Base-by-base conservation (phyloP, 1,139 yeast genomes). In the Geotrichum bryndzae region DNA sequence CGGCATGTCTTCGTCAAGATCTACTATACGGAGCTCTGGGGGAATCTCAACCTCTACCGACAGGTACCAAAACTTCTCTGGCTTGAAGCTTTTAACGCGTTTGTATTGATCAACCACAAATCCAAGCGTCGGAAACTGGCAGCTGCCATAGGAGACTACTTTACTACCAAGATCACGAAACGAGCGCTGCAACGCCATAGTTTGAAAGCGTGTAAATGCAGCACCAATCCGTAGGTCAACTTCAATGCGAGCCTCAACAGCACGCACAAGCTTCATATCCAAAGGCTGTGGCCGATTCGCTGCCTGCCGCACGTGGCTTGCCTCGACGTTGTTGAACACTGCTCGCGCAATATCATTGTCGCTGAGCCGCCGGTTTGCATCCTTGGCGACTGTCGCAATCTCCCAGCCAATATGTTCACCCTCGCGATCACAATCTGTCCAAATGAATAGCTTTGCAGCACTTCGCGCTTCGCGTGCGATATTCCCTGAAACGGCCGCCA, bases 381-480 rank as follows among this genome's bases (percentile, higher is more conserved):
- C 77, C 56, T 74, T 72, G 0, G 97, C 97, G 3, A 87, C 87
- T 18, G 83, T 80, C 57, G 82, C 80, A 29, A 95, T 84, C 71
- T 94, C 98, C 78, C 83, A 85, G 0, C 99, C 99, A 64, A 95
- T 95, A 72, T 87, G 88, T 73, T 95, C 99, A 1, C 99, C 99
- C 72, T 95, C 99, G 53, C 99, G 80, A 78, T 95, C 99, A 75
- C 98, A 94, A 80, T 95, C 99, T 1, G 99, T 95, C 99, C 99
- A 95, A 10, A 95, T 90, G 88, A 90, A 89, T 65, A 95, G 76
- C 57, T 79, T 77, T 58, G 84, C 81, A 4, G 89, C 83, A 38
- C 68, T 71, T 51, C 86, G 72, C 2, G 94, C 90, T 70, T 91
- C 92, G 3, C 74, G 74, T 50, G 81, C 74, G 57, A 95, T 90